Conservation (phyloP, 306 rosid genomes). For the Dryas drummondii region DNA sequence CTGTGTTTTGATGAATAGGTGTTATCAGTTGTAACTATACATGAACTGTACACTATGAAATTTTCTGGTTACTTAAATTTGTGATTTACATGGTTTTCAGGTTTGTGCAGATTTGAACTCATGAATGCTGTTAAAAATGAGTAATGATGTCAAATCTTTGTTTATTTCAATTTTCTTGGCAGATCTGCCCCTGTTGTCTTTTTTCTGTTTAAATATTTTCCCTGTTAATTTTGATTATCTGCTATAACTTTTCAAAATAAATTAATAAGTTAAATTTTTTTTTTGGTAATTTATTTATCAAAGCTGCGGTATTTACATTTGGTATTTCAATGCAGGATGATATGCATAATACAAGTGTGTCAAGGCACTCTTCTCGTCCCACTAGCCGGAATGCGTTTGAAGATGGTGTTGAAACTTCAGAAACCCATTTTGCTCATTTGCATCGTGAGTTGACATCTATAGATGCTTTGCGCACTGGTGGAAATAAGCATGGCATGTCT, state of each 20-base stretch:
- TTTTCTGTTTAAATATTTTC: not conserved
- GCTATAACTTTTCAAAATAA: not conserved
- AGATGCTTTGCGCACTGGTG: conserved; percentile 45
- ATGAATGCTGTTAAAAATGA: not conserved
- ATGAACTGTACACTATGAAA: not conserved
- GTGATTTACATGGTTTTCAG: not conserved
- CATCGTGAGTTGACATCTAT: conserved; percentile 49
- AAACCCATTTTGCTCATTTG: conserved; percentile 55
- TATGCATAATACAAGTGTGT: conserved; percentile 28
- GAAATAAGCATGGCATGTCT: conserved; percentile 59
- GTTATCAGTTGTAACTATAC: too few species aligned
- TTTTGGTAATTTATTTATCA: not conserved
- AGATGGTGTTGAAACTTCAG: conserved; percentile 66
- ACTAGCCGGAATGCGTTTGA: conserved; percentile 83
- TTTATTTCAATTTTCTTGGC: conserved; percentile 6
- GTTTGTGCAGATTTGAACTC: not conserved
- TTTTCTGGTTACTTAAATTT: not conserved
- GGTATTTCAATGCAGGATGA: conserved; percentile 39
- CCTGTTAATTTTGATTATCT: not conserved
- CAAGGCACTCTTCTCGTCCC: conserved; percentile 81
- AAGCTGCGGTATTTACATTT: not conserved
- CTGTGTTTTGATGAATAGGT: not conserved
- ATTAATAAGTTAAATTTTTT: not conserved
- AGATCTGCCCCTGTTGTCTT: not conserved
- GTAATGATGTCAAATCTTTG: too few species aligned